Conservation (phyloP, 768 basidiomycete genomes). For the Hygrophoropsis aurantiaca region DNA sequence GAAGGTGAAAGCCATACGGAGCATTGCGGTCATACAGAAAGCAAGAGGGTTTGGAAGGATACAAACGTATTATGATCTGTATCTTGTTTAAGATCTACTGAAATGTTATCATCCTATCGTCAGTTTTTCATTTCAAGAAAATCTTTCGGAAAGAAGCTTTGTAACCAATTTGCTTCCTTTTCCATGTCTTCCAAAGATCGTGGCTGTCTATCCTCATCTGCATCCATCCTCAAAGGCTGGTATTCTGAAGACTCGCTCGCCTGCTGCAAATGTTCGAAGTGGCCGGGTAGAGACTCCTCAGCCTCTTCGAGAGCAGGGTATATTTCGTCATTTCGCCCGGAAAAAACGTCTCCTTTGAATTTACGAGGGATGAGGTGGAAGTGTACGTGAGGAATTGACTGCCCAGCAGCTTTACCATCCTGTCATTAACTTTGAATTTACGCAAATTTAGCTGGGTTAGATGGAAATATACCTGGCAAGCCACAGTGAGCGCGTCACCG, state of each 20-base stretch:
- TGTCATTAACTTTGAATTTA: too few species aligned
- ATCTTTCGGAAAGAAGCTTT: constrained; percentile 46
- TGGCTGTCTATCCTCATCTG: constrained; percentile 65
- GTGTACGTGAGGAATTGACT: constrained; percentile 80
- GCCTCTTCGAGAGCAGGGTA: constrained; percentile 76
- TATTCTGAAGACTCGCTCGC: constrained; percentile 21
- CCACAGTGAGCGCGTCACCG: constrained; percentile 82
- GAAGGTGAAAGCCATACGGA: constrained; percentile 23
- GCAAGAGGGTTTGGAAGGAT: constrained; percentile 36
- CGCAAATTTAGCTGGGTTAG: too few species aligned
- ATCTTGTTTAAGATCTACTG: too few species aligned
- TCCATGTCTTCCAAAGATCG: constrained; percentile 77
- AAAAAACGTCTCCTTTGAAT: constrained; percentile 64
- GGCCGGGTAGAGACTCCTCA: constrained; percentile 49
- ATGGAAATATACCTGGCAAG: constrained; percentile 68
- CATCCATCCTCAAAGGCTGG: constrained; percentile 56
- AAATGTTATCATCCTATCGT: not conserved
- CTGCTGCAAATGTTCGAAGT: constrained; percentile 32
- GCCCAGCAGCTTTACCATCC: constrained; percentile 88
- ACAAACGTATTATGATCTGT: not conserved
- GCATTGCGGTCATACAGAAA: constrained; percentile 37
- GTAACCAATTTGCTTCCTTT: constrained; percentile 71
- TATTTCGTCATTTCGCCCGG: constrained; percentile 63
- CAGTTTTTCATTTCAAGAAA: not conserved
- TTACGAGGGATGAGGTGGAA: constrained; percentile 90